These are phyloP conservation scores for Russula abietina DNA, from an alignment of 768 basidiomycete species.

Conservation along the genomic window DNA sequence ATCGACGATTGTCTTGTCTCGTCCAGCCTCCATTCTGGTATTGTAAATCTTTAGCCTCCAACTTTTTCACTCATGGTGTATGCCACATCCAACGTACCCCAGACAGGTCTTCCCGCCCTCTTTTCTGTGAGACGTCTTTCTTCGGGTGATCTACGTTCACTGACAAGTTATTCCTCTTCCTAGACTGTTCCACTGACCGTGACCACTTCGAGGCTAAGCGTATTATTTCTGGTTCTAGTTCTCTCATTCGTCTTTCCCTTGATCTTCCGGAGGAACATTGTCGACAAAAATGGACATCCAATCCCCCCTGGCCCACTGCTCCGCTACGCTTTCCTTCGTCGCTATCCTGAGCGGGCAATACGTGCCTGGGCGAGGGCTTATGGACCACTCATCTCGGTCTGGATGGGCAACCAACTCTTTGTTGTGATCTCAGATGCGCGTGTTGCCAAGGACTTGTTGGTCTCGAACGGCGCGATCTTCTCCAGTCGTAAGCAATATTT, in stretches of 20 bases:
- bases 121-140: constrained; percentile 1
- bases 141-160: neutral
- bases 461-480: constrained; percentile 42
- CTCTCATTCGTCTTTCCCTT: constrained; percentile 21
- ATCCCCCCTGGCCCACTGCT: constrained; percentile 29
- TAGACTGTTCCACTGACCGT: neutral
- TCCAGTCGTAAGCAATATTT: constrained; percentile 43
- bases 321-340: constrained; percentile 36
- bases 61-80: constrained; percentile 3
- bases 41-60: constrained; percentile 10
- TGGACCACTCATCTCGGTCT: constrained; percentile 41
- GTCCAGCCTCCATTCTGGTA: neutral
- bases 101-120: constrained; percentile 3
- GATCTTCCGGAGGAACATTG: constrained; percentile 25
- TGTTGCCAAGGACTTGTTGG: constrained; percentile 41
- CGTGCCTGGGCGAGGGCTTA: constrained; percentile 40
- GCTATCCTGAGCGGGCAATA: constrained; percentile 41
- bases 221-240: constrained; percentile 8
- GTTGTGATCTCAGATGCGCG: constrained; percentile 42
- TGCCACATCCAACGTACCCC: constrained; percentile 1
- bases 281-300: constrained; percentile 27
- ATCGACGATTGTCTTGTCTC: neutral
- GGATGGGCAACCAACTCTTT: constrained; percentile 46
- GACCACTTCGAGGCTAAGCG: neutral
- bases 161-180: neutral